Evolutionary conservation across 176 grass and related monocot species (phyloP).

Genomic region (Juncus inflexus): DNA sequence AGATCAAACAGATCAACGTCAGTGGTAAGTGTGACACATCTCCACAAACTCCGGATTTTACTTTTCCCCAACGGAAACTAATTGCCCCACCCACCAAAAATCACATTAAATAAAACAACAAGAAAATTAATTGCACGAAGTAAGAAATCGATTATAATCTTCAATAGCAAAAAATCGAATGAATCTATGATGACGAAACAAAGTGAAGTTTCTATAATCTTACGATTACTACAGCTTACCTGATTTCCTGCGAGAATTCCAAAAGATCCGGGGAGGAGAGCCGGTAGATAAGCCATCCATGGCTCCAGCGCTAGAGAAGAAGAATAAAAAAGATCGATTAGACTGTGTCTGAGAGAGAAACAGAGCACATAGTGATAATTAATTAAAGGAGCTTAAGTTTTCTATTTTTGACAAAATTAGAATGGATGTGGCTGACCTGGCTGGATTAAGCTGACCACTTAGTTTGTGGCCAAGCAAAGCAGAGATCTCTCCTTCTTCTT

Average conservation of each 20-base stretch:
- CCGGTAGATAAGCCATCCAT: slow-evolving; percentile 53
- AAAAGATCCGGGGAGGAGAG: slow-evolving; percentile 67
- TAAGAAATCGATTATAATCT: neutral
- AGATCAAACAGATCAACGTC: no score
- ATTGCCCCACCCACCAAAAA: slow-evolving; percentile 2
- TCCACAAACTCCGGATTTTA: neutral
- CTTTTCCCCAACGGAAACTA: slow-evolving; percentile 4
- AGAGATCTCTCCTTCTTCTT: slow-evolving; percentile 1
- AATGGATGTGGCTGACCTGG: neutral
- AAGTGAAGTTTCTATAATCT: neutral
- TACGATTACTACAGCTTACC: slow-evolving; percentile 29
- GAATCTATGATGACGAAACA: neutral
- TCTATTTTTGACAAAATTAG: neutral
- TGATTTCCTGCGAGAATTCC: slow-evolving; percentile 87
- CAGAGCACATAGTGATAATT: neutral
- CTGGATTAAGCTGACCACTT: slow-evolving; percentile 14
- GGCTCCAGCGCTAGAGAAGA: neutral
- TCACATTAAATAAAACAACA: neutral
- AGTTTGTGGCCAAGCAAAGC: neutral
- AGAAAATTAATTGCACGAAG: neutral
- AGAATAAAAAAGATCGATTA: neutral
- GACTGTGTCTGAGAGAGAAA: neutral
- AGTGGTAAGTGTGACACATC: neutral
- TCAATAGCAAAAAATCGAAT: neutral
- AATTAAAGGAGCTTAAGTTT: no score